Percentiles rank a stretch among this genome's conserved stretches.
phyloP scores from a whole-genome alignment of 805 yeast genomes.

The Candida anglica region DNA sequence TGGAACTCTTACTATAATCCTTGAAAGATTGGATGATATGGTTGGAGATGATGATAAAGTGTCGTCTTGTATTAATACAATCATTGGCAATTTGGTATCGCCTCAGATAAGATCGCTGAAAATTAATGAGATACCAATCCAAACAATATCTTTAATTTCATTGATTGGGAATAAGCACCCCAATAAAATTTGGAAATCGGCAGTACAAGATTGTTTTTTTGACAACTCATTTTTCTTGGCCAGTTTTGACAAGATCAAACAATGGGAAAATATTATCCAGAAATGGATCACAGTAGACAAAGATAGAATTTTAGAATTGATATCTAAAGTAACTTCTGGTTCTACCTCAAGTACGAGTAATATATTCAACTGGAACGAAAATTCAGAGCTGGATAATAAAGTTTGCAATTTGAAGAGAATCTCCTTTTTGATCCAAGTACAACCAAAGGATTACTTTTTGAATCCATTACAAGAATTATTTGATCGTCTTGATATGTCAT shows the following conservation, averaged over 20 bases:
- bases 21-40: conserved; percentile 34
- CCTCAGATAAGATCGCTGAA: conserved; percentile 50
- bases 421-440: conserved; percentile 57
- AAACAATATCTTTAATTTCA: conserved; percentile 44
- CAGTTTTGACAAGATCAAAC: conserved; percentile 16
- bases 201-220: conserved; percentile 60
- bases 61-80: conserved; percentile 42
- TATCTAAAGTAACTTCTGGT: conserved; percentile 28
- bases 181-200: conserved; percentile 57
- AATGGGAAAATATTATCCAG: conserved; percentile 54
- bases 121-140: conserved; percentile 31
- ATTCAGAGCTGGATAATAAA: conserved; percentile 53
- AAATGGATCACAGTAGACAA: conserved; percentile 66
- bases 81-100: conserved; percentile 49
- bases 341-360: conserved; percentile 49
- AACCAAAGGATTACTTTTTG: conserved; percentile 55
- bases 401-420: conserved; percentile 56
- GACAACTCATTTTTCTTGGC: conserved; percentile 55
- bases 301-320: conserved; percentile 53
- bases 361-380: conserved; percentile 69
- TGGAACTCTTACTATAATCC: conserved; percentile 28
- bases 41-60: conserved; percentile 62
- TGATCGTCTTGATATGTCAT: conserved; percentile 30
- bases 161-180: conserved; percentile 29
- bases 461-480: conserved; percentile 46